A percentile compares a stretch with the other conserved stretches of the same genome.
Evolutionary conservation across 2,329 filamentous ascomycete species (phyloP).

Genomic region (Penicillium hesseltinei): DNA sequence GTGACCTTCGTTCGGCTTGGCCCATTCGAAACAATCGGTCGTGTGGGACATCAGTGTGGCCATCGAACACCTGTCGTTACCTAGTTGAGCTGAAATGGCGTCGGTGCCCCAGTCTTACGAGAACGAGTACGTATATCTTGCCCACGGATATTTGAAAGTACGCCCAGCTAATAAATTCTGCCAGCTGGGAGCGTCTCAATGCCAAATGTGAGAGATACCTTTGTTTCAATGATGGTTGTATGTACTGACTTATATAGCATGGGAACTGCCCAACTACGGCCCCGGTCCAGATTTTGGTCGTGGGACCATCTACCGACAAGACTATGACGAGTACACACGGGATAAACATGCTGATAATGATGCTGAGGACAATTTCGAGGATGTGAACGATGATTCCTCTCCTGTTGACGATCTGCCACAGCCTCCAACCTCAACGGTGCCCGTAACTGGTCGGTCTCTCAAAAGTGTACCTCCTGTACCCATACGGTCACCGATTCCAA

Average conservation of each 20-base stretch:
- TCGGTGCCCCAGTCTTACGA: background rate
- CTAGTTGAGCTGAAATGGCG: background rate
- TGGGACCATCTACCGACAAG: background rate
- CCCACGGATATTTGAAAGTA: background rate
- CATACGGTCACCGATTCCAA: background rate
- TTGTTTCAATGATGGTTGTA: background rate
- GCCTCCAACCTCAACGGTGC: background rate
- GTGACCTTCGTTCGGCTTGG: background rate
- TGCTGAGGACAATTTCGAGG: background rate
- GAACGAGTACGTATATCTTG: background rate
- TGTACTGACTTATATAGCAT: background rate
- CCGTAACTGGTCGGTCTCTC: background rate
- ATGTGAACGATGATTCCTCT: background rate
- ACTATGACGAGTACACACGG: background rate
- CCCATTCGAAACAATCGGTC: background rate
- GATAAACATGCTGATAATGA: background rate
- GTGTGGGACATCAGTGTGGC: background rate
- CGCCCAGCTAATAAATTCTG: background rate
- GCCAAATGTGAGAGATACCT: background rate
- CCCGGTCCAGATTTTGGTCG: background rate
- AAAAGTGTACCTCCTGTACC: background rate
- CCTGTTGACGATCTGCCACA: background rate
- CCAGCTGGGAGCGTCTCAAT: constrained; percentile 2
- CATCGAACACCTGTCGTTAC: background rate
- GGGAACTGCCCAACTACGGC: constrained; percentile 5